Evolutionary conservation across 257 asterid species (phyloP), one percentile per base, ranked within the genome.

Genomic region (Cinchona pubescens): DNA sequence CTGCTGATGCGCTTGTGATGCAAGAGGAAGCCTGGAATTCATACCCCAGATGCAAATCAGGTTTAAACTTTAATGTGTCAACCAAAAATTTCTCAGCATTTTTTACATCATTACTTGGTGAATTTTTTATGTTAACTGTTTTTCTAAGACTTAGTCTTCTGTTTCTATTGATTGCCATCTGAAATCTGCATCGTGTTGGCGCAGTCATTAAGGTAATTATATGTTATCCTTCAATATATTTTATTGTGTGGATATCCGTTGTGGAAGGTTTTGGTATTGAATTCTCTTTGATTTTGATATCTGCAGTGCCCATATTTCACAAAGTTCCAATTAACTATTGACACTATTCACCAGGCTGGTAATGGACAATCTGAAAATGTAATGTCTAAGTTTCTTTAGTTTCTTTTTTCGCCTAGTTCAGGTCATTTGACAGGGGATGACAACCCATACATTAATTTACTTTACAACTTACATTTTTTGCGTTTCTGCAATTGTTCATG

Each of bases 21-120:
- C 97, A 88, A 80, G 98, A 93, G 82, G 98, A 93, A 85, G 88
- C 98, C 70, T 93, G 98, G 98, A 93, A 93, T 82, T 94, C 97
- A 23, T 91, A 81, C 69, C 98, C 97, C 16, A 85, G 85, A 82
- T 91, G 97, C 78, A 88, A 87, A 90, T 86, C 97, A 85, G 93
- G 97, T 91, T 15, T 23, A 74, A 62, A 58, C 35, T 70, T 21
- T 77, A 37, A 19, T 8, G 5, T 38, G 42, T 38, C 42, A 38
- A 38, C 34, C 75, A 48, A 12, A 51, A 40, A 25, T 43, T 40
- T 64, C 21, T 8, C 30, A 25, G 55, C 37, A 49, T 35, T 29
- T 29, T 67, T 75, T 70, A 32, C 65, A 66, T 18, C 66, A 37
- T 72, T 69, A 58, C 35, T 62, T 3, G 11, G 5, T 10, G 43